phyloP scores from a whole-genome alignment of 306 rosid genomes.

The Cucumis sativus region DNA sequence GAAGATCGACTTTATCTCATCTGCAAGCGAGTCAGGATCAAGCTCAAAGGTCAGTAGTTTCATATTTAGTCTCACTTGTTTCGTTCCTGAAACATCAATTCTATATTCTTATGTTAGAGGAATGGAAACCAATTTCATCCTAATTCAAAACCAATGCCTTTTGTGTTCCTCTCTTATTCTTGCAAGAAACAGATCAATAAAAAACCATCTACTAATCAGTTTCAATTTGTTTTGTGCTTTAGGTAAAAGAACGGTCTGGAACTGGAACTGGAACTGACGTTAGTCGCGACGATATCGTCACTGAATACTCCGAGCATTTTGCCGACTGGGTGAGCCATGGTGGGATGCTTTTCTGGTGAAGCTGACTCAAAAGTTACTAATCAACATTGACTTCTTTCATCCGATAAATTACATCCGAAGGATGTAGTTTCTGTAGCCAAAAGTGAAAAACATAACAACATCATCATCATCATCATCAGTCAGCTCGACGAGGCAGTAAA shows the following conservation, averaged over 20 bases:
- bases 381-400: slow-evolving; percentile 8
- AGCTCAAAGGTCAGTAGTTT: slow-evolving; percentile 41
- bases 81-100: neutral
- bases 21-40: slow-evolving; percentile 52
- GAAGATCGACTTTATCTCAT: slow-evolving; percentile 26
- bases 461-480: neutral
- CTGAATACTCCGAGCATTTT: slow-evolving; percentile 23
- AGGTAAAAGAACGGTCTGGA: slow-evolving; percentile 16
- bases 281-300: slow-evolving; percentile 3
- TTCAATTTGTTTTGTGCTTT: neutral
- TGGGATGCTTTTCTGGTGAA: slow-evolving; percentile 23
- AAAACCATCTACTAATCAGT: neutral
- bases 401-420: slow-evolving; percentile 36
- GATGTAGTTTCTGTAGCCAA: slow-evolving; percentile 27
- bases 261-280: slow-evolving; percentile 26
- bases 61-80: neutral
- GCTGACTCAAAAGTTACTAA: slow-evolving; percentile 2
- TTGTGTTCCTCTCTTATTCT: neutral
- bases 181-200: neutral
- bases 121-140: neutral
- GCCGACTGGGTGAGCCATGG: slow-evolving; percentile 33
- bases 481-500: slow-evolving; percentile 16
- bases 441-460: neutral
- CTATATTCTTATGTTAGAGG: neutral
- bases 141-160: neutral